phyloP scores from a whole-genome alignment of 345 rosid genomes.

The Geranium brycei region DNA sequence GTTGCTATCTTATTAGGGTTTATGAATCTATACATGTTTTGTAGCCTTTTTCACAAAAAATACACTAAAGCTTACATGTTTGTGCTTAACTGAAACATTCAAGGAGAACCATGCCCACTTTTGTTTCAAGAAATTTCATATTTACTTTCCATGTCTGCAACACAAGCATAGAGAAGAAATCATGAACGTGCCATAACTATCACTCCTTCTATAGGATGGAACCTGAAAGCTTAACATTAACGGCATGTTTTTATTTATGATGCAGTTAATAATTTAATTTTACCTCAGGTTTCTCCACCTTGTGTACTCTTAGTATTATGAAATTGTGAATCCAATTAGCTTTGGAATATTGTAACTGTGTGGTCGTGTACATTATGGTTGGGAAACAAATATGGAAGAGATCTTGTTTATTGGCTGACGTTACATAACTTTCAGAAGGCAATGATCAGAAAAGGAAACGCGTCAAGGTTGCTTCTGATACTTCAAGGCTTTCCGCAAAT shows the following conservation, averaged over 20 bases:
- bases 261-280: too few relatives aligned
- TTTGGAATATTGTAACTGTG: neutral
- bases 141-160: too few relatives aligned
- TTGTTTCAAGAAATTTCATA: too few relatives aligned
- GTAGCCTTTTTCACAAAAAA: neutral
- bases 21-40: neutral
- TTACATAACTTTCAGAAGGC: constrained; percentile 52
- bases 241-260: neutral
- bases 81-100: neutral
- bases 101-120: too few relatives aligned
- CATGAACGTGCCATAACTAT: neutral
- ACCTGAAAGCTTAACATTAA: neutral
- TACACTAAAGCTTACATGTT: neutral
- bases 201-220: neutral
- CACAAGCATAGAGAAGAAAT: too few relatives aligned
- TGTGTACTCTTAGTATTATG: neutral
- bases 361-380: neutral
- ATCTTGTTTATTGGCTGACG: constrained; percentile 14
- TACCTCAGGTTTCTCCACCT: neutral
- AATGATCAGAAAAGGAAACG: constrained; percentile 62
- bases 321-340: neutral
- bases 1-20: neutral
- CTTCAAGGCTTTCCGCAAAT: constrained; percentile 47
- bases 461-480: constrained; percentile 64
- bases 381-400: neutral